Base-by-base conservation (phyloP, 2,329 filamentous ascomycete genomes). In the Aspergillus viridinutans region DNA sequence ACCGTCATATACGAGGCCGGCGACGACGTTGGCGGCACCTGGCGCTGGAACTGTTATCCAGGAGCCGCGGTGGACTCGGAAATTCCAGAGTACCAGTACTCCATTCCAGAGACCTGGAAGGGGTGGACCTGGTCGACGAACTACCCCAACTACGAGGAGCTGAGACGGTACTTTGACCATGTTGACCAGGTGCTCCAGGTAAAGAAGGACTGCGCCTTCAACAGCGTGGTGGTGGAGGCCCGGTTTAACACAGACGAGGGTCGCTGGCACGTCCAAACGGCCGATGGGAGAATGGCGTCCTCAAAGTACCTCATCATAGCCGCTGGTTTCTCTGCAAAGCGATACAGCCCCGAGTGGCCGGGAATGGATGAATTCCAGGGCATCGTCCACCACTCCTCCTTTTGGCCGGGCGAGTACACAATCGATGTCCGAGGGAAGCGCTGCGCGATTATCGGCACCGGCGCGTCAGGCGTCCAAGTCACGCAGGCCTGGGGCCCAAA, bases 31-130 rank as follows among this genome's bases (percentile, higher is more conserved):
- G 83, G 82, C 2, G 83, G 82, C 25, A 80, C 77, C 0, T 86
- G 84, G 83, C 70, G 77, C 47, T 84, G 77, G 79, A 84, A 84
- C 66, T 76, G 77, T 61, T 85, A 84, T 60, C 83, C 81, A 0
- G 83, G 82, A 0, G 78, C 81, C 1, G 69, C 75, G 0, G 81
- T 84, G 2, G 84, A 86, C 68, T 81, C 78, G 0, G 77, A 82
- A 53, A 74, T 81, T 2, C 81, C 81, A 0, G 73, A 78, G 53
- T 85, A 85, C 58, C 76, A 85, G 60, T 80, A 81, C 54, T 80
- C 76, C 1, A 80, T 78, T 65, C 81, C 81, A 0, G 75, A 78
- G 32, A 69, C 78, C 3, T 80, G 71, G 65, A 69, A 75, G 25
- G 72, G 74, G 48, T 84, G 76, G 74, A 73, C 69, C 20, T 83